A percentile compares a stretch with the other conserved stretches of the same genome.
Evolutionary conservation across 1,284 basidiomycete species (phyloP).

Genomic region (Ganoderma boninense): DNA sequence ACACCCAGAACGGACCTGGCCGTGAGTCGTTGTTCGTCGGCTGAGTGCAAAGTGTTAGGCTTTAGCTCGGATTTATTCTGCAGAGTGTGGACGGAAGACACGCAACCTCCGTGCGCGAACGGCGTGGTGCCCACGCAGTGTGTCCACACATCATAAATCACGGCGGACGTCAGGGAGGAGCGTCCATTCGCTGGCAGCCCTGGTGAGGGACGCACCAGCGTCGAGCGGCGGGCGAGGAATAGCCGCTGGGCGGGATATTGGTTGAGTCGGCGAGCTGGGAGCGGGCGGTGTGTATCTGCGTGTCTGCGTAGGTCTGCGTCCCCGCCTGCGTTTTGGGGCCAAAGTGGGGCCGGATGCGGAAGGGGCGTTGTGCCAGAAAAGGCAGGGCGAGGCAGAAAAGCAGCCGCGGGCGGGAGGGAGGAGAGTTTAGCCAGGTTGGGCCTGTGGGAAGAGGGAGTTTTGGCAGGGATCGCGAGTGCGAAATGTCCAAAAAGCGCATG

Average conservation of each 20-base stretch:
- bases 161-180: conserved; percentile 19
- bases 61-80: conserved; percentile 22
- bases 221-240: conserved; percentile 25
- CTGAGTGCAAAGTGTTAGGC: conserved; percentile 12
- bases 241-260: conserved; percentile 33
- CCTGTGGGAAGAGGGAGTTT: conserved; percentile 28
- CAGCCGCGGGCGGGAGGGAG: conserved; percentile 12
- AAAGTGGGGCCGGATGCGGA: conserved; percentile 20
- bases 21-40: conserved; percentile 10
- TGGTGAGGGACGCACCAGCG: conserved; percentile 8
- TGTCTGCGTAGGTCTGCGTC: conserved; percentile 27
- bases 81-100: conserved; percentile 23
- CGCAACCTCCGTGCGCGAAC: conserved; percentile 26
- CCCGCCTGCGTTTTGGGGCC: conserved; percentile 9
- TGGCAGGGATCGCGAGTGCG: conserved; percentile 35
- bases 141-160: conserved; percentile 32
- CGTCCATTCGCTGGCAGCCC: conserved; percentile 6
- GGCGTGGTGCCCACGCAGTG: conserved; percentile 27
- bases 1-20: conserved; percentile 16
- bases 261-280: conserved; percentile 32
- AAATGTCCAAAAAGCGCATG: conserved; percentile 42
- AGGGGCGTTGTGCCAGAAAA: conserved; percentile 21
- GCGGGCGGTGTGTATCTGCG: conserved; percentile 19
- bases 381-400: conserved; percentile 27
- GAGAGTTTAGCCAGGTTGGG: conserved; percentile 28